These are phyloP conservation scores for Arabidopsis hybrid DNA, from an alignment of 441 rosid species.

Conservation along the genomic window DNA sequence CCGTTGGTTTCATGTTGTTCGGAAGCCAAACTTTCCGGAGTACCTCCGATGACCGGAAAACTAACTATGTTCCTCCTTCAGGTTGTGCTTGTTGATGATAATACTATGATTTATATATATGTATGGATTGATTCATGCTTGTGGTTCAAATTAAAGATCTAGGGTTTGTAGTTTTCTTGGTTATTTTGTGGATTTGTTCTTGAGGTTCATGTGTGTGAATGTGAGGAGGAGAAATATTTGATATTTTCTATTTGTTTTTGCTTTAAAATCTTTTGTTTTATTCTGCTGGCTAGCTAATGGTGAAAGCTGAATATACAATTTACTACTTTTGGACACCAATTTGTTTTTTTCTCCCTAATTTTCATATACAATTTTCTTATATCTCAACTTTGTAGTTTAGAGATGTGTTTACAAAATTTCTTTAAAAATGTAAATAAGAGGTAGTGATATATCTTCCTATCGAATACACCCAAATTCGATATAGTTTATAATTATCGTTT, in stretches of 20 bases:
- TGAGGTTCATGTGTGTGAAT: conserved; percentile 16
- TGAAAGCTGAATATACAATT: conserved; percentile 13
- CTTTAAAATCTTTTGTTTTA: neutral
- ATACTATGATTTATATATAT: neutral
- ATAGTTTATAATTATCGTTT: neutral
- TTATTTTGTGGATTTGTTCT: conserved; percentile 34
- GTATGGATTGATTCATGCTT: conserved; percentile 7
- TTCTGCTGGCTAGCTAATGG: neutral
- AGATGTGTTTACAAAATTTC: neutral
- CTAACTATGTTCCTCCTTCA: conserved; percentile 35
- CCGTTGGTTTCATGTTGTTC: conserved; percentile 58
- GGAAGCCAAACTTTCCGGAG: conserved; percentile 56
- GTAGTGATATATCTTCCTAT: neutral
- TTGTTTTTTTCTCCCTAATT: neutral
- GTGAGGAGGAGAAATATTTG: conserved; percentile 31
- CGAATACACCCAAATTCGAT: neutral
- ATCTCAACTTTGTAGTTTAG: neutral
- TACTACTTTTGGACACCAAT: conserved; percentile 10
- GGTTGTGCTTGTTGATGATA: conserved; percentile 36
- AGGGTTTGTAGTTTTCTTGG: conserved; percentile 30
- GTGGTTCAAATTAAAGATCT: conserved; percentile 7
- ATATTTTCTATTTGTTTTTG: conserved; percentile 1
- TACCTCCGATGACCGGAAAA: conserved; percentile 10
- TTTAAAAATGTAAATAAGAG: neutral
- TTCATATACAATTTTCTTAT: neutral